These are phyloP conservation scores for Monsonia emarginata DNA, from an alignment of 441 rosid species.

Conservation along the genomic window DNA sequence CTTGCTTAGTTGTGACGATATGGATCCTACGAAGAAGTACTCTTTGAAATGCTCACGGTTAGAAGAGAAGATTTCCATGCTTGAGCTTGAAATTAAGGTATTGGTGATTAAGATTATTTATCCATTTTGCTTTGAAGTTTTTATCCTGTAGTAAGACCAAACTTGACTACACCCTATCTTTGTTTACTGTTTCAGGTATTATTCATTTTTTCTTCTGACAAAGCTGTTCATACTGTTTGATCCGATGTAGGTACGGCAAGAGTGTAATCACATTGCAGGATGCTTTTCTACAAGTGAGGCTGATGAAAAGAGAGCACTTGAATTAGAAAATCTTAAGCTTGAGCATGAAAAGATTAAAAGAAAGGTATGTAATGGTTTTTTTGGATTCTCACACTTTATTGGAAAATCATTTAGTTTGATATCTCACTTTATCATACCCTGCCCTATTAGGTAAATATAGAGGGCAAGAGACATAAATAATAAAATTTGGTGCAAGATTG, in stretches of 20 bases:
- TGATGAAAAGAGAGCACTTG: constrained; percentile 33
- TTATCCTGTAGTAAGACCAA: not conserved
- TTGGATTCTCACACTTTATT: not conserved
- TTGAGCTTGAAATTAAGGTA: constrained; percentile 75
- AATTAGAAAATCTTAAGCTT: constrained; percentile 39
- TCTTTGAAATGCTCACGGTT: constrained; percentile 47
- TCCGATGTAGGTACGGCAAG: constrained; percentile 54
- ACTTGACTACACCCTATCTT: not conserved
- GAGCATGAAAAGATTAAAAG: constrained; percentile 41
- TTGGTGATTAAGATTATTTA: constrained; percentile 4
- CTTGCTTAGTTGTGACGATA: constrained; percentile 48
- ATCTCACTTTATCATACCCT: too few species aligned
- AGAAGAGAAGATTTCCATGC: constrained; percentile 48
- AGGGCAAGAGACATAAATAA: too few species aligned
- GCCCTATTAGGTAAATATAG: too few species aligned
- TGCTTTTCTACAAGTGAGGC: constrained; percentile 33
- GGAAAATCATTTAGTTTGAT: not conserved
- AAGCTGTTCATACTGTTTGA: not conserved
- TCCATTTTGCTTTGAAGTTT: not conserved
- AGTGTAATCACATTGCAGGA: constrained; percentile 73
- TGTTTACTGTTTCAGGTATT: not conserved
- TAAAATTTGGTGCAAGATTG: too few species aligned
- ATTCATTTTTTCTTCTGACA: constrained; percentile 2
- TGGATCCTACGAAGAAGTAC: constrained; percentile 79
- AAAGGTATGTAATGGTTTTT: constrained; percentile 43